A percentile compares a stretch with the other conserved stretches of the same genome.
Evolutionary conservation across 306 rosid genomes (phyloP).

Genomic region (Abrus pulchellus): DNA sequence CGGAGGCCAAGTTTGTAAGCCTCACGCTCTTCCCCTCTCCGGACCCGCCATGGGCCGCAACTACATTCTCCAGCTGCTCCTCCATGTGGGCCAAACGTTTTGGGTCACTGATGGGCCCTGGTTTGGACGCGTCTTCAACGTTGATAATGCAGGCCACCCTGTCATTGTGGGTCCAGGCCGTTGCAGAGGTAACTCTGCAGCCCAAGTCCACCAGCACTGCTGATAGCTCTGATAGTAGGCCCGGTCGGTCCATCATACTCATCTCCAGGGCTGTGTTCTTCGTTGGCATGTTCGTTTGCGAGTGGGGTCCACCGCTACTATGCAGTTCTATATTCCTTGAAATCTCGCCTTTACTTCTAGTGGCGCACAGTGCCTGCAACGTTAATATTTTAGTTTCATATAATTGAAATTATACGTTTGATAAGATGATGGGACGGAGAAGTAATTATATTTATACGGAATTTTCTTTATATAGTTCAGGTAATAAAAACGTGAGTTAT

Average conservation of each 20-base stretch:
- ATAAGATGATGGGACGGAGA: no score
- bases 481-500: background rate
- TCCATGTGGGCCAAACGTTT: slow-evolving; percentile 60
- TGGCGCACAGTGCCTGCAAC: slow-evolving; percentile 72
- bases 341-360: slow-evolving; percentile 51
- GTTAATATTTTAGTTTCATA: slow-evolving; percentile 9
- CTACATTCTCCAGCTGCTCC: slow-evolving; percentile 68
- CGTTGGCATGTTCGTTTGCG: slow-evolving; percentile 6
- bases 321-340: slow-evolving; percentile 39
- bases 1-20: slow-evolving; percentile 54
- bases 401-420: background rate
- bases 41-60: slow-evolving; percentile 66
- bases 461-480: no score
- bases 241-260: slow-evolving; percentile 76
- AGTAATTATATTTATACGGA: no score
- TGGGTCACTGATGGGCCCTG: slow-evolving; percentile 71
- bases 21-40: slow-evolving; percentile 67
- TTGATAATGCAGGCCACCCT: slow-evolving; percentile 69
- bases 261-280: slow-evolving; percentile 73
- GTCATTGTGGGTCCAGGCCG: slow-evolving; percentile 86
- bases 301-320: slow-evolving; percentile 30
- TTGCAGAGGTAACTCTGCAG: slow-evolving; percentile 64
- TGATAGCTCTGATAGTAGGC: slow-evolving; percentile 78
- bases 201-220: slow-evolving; percentile 72
- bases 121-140: slow-evolving; percentile 65